Percentiles rank a stretch among this genome's conserved stretches.
Evolutionary conservation across 352 stramenopile genomes (phyloP).

Genomic region (Phytopythium boreale): DNA sequence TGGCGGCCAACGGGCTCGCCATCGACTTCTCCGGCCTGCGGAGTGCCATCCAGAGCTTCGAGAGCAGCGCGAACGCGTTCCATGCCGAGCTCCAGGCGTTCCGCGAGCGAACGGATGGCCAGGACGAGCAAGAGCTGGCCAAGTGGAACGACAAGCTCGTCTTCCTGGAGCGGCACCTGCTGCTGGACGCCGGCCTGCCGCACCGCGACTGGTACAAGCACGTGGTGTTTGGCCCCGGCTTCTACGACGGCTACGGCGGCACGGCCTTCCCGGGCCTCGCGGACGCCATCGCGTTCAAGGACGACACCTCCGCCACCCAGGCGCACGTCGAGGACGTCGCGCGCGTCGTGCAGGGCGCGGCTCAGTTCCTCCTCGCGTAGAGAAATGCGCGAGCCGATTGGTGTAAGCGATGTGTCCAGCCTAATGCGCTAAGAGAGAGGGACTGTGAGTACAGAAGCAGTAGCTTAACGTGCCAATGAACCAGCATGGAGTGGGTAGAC

Average conservation of each 20-base stretch:
- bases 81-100: conserved; percentile 1
- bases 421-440: too few species aligned
- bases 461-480: too few species aligned
- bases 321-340: conserved; percentile 18
- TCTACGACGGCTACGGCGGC: conserved; percentile 12
- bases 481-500: too few species aligned
- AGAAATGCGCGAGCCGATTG: too few species aligned
- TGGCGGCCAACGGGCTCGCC: conserved; percentile 22
- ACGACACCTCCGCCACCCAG: conserved; percentile 3
- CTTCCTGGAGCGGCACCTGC: conserved; percentile 8
- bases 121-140: neutral
- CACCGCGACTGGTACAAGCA: conserved; percentile 12
- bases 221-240: conserved; percentile 12
- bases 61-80: conserved; percentile 15
- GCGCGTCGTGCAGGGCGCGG: conserved; percentile 1
- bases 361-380: conserved; percentile 7
- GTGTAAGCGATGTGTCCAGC: too few species aligned
- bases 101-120: conserved; percentile 1
- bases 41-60: conserved; percentile 12
- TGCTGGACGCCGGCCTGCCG: conserved; percentile 5
- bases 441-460: too few species aligned
- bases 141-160: conserved; percentile 14
- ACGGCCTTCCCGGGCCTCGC: conserved; percentile 11
- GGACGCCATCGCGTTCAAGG: conserved; percentile 11
- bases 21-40: conserved; percentile 17